Conservation (phyloP, 2,329 filamentous ascomycete species). For the Fusarium heterosporum region DNA sequence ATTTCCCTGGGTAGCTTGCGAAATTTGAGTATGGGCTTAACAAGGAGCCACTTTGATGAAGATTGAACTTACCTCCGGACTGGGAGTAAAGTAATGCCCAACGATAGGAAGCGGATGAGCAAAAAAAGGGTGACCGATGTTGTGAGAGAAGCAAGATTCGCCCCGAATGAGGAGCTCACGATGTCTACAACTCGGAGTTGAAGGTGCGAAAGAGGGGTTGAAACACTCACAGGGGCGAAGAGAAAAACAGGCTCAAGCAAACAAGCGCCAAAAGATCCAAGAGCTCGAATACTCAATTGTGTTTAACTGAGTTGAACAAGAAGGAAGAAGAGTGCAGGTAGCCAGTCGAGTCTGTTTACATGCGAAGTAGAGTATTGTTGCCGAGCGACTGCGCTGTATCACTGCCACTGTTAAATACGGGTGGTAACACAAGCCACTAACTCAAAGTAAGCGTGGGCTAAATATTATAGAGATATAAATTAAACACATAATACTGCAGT, state of each 20-base stretch:
- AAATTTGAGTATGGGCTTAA: background rate
- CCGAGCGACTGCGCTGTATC: slow-evolving; percentile 7
- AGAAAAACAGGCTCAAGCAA: background rate
- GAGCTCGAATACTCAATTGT: background rate
- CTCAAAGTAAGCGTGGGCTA: background rate
- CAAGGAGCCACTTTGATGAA: background rate
- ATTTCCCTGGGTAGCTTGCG: background rate
- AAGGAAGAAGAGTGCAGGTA: background rate
- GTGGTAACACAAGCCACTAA: background rate
- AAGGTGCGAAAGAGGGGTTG: background rate
- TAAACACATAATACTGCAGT: background rate
- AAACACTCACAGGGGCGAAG: background rate
- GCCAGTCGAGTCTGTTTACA: background rate
- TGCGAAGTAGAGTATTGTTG: slow-evolving; percentile 1
- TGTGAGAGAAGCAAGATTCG: background rate
- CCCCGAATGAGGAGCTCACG: too few species aligned
- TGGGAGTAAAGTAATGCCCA: background rate
- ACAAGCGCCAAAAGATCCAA: background rate
- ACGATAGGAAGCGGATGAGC: background rate
- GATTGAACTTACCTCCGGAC: background rate
- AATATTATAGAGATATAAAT: background rate
- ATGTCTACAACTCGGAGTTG: background rate
- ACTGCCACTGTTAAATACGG: background rate
- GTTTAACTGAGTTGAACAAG: background rate
- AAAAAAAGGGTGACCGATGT: background rate